These are phyloP conservation scores for Mediolabrus comicus DNA, from an alignment of 108 stramenopile genomes.

Conservation along the genomic window DNA sequence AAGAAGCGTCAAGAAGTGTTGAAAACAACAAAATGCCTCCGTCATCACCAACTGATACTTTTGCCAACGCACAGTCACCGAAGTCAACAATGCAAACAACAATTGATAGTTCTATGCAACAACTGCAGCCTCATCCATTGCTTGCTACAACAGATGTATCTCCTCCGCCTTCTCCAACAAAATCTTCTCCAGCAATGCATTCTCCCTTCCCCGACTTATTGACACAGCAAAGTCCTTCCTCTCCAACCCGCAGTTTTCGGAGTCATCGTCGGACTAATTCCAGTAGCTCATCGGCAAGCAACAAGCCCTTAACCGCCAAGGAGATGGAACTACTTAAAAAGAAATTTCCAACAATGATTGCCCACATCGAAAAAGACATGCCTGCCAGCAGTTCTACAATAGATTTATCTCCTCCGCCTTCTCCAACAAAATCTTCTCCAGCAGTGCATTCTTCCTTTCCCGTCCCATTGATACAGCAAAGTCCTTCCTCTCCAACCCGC, in stretches of 20 bases:
- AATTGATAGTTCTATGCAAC: not conserved
- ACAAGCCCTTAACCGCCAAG: not conserved
- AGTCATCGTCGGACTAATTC: not conserved
- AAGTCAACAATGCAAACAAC: not conserved
- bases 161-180: constrained; percentile 3
- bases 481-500: not conserved
- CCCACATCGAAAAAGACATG: not conserved
- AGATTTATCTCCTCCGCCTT: not conserved
- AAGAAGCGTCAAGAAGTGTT: not conserved
- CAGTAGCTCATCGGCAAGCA: not conserved
- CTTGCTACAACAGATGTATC: not conserved
- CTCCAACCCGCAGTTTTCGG: not conserved
- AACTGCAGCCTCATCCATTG: not conserved
- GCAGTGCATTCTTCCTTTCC: constrained; percentile 1
- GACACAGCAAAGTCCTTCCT: no score
- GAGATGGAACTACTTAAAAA: not conserved
- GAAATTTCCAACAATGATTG: not conserved
- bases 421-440: constrained; percentile 2
- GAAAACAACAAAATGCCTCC: not conserved
- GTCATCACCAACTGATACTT: not conserved
- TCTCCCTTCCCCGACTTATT: no score
- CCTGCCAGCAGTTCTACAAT: not conserved
- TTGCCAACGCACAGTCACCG: not conserved
- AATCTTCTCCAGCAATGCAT: constrained; percentile 1
- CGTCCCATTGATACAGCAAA: no score